Evolutionary conservation across 148 eudicot genomes (phyloP).

Genomic region (Gaultheria prostrata): DNA sequence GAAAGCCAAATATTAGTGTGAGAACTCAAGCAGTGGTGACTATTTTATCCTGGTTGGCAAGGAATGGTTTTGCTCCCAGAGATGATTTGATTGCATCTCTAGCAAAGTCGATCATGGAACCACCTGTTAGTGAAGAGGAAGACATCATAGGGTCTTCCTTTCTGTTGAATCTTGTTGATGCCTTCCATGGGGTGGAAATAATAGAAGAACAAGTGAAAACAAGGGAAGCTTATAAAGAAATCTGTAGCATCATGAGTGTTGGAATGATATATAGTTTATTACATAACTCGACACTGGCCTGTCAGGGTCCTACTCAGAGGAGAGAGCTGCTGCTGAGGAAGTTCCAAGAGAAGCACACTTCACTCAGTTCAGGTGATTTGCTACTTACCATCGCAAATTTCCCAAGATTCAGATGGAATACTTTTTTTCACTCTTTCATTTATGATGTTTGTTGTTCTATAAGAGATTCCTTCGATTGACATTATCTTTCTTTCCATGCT

Average conservation of each 20-base stretch:
- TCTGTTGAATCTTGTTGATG: constrained; percentile 83
- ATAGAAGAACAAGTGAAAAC: constrained; percentile 78
- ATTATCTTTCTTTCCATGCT: constrained; percentile 14
- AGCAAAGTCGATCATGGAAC: constrained; percentile 79
- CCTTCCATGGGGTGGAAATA: constrained; percentile 87
- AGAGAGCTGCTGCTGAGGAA: constrained; percentile 67
- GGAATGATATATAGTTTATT: constrained; percentile 89
- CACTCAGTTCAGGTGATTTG: constrained; percentile 60
- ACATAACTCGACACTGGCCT: constrained; percentile 62
- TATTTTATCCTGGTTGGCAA: constrained; percentile 83
- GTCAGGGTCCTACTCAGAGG: constrained; percentile 62
- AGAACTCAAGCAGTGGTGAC: constrained; percentile 66
- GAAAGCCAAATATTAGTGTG: constrained; percentile 42
- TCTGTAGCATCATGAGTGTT: constrained; percentile 85
- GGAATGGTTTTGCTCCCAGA: constrained; percentile 77
- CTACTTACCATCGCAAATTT: background rate
- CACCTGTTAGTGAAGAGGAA: constrained; percentile 89
- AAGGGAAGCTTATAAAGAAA: constrained; percentile 75
- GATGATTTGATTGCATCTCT: constrained; percentile 80
- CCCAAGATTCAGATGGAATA: background rate
- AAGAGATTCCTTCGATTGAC: background rate
- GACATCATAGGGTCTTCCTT: constrained; percentile 84
- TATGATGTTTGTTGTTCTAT: background rate
- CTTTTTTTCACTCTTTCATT: constrained; percentile 12
- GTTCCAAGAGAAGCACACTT: constrained; percentile 59